phyloP scores from a whole-genome alignment of 495 filamentous ascomycete species.

The Penicillium salamii region DNA sequence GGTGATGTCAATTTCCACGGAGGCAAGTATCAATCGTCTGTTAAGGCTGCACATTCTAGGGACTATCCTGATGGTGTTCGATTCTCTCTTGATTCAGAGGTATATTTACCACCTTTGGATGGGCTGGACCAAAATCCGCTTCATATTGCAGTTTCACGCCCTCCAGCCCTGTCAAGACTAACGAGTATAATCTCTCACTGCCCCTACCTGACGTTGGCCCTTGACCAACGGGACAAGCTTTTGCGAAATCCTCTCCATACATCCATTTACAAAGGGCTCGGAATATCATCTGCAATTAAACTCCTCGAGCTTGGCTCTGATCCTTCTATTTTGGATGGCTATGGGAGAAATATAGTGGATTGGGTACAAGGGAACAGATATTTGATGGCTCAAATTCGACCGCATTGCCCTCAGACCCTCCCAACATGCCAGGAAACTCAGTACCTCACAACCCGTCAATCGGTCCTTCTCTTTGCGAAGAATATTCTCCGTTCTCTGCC shows the following conservation, averaged over 20 bases:
- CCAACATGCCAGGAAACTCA: background rate
- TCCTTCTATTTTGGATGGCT: constrained; percentile 6
- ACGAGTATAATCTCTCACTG: background rate
- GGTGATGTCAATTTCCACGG: background rate
- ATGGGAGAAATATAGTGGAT: constrained; percentile 8
- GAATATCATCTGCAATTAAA: background rate
- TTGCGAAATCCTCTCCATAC: constrained; percentile 4
- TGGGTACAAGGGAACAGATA: background rate
- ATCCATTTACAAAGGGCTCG: background rate
- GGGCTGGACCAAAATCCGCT: background rate
- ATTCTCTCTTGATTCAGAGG: background rate
- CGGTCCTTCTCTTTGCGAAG: background rate
- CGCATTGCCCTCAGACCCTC: background rate
- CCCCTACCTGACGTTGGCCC: background rate
- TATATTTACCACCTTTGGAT: background rate
- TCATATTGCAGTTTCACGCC: constrained; percentile 2
- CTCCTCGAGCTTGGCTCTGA: constrained; percentile 2
- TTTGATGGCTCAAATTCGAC: constrained; percentile 1
- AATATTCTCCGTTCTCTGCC: background rate
- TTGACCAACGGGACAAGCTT: background rate
- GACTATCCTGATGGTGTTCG: background rate
- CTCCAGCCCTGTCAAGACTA: background rate
- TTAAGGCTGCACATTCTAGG: background rate
- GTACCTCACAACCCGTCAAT: constrained; percentile 1
- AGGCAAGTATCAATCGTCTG: background rate